These are phyloP conservation scores for Pugionium dolabratum DNA, from an alignment of 345 rosid genomes.

Conservation along the genomic window DNA sequence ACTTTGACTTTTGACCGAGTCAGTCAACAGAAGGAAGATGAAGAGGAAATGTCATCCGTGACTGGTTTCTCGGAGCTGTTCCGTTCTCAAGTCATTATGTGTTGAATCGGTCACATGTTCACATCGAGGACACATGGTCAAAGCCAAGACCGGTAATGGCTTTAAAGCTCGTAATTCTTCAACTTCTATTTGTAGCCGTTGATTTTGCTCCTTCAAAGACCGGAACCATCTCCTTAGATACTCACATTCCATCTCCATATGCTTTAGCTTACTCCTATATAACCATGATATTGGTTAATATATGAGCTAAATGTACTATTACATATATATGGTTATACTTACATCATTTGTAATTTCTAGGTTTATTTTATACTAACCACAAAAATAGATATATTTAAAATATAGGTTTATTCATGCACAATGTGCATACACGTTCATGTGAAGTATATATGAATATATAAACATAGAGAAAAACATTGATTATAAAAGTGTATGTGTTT, in stretches of 20 bases:
- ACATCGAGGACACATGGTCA: slow-evolving; percentile 44
- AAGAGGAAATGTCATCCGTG: slow-evolving; percentile 35
- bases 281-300: slow-evolving; percentile 4
- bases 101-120: slow-evolving; percentile 34
- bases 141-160: slow-evolving; percentile 23
- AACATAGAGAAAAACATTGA: background rate
- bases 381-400: too few species aligned
- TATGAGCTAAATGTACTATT: slow-evolving; percentile 4
- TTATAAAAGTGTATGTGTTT: slow-evolving; percentile 17
- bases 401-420: background rate
- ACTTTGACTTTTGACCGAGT: slow-evolving; percentile 36
- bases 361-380: slow-evolving; percentile 5
- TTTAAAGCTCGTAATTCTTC: slow-evolving; percentile 57
- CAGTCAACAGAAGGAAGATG: slow-evolving; percentile 37
- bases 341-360: slow-evolving; percentile 12
- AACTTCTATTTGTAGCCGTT: slow-evolving; percentile 55
- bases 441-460: background rate
- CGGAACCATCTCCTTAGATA: slow-evolving; percentile 60
- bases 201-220: slow-evolving; percentile 57
- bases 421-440: slow-evolving; percentile 4
- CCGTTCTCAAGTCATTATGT: slow-evolving; percentile 29
- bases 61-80: slow-evolving; percentile 25
- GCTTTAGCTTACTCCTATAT: slow-evolving; percentile 68
- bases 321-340: background rate
- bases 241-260: slow-evolving; percentile 62